Evolutionary conservation across 306 rosid genomes (phyloP).

Genomic region (Begonia masoniana): DNA sequence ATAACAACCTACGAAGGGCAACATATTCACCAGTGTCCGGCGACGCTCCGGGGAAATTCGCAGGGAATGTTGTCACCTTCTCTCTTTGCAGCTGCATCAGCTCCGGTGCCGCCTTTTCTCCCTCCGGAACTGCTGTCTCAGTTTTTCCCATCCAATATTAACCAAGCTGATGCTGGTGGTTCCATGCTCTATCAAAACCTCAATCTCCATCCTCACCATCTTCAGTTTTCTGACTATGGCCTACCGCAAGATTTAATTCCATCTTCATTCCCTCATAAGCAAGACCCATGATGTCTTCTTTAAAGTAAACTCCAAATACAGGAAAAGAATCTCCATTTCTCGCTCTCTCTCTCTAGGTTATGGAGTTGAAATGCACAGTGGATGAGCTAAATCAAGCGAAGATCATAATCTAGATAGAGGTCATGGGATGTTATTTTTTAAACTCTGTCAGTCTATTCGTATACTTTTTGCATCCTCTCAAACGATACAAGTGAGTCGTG

Average conservation of each 20-base stretch:
- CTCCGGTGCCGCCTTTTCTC: constrained; percentile 15
- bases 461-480: too few species aligned
- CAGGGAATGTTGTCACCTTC: constrained; percentile 40
- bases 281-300: constrained; percentile 25
- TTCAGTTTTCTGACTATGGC: constrained; percentile 34
- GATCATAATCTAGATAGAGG: too few species aligned
- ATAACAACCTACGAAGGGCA: constrained; percentile 88
- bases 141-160: constrained; percentile 33
- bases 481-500: too few species aligned
- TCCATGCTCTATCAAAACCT: constrained; percentile 32
- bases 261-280: constrained; percentile 28
- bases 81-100: constrained; percentile 24
- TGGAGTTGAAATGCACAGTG: background rate
- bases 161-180: constrained; percentile 18
- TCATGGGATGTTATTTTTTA: too few species aligned
- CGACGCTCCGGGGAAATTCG: constrained; percentile 57
- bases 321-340: too few species aligned
- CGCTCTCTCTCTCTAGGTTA: background rate
- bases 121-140: constrained; percentile 57
- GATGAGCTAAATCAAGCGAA: too few species aligned
- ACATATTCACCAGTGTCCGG: constrained; percentile 80
- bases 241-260: constrained; percentile 60
- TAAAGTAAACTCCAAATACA: too few species aligned
- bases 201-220: constrained; percentile 19
- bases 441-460: too few species aligned